A percentile compares a stretch with the other conserved stretches of the same genome.
These are phyloP conservation scores for Diaporthe batatas DNA, from an alignment of 2,329 filamentous ascomycete genomes.

Conservation along the genomic window DNA sequence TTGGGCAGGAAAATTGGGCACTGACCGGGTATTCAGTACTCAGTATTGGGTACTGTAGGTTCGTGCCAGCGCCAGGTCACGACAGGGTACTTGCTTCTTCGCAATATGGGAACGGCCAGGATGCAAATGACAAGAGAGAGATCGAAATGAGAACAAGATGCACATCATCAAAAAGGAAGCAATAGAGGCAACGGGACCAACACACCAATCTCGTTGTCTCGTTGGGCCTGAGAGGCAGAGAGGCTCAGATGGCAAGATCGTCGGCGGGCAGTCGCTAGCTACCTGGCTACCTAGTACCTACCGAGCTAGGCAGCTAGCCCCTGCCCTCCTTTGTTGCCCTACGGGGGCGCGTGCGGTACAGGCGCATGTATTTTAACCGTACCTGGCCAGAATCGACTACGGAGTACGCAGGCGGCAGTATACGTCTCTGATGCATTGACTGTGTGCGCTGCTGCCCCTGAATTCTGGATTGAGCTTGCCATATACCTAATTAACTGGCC, in stretches of 20 bases:
- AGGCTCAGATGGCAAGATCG: neutral
- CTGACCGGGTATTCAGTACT: neutral
- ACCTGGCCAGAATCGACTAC: neutral
- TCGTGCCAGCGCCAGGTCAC: neutral
- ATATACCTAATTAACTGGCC: constrained; percentile 3
- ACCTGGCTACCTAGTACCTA: too few relatives aligned
- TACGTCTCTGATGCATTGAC: neutral
- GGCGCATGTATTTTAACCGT: too few relatives aligned
- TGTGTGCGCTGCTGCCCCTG: constrained; percentile 1
- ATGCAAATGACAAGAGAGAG: constrained; percentile 13
- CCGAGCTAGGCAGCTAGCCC: neutral
- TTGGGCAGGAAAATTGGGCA: constrained; percentile 30
- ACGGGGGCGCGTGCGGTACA: constrained; percentile 2
- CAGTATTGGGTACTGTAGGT: neutral
- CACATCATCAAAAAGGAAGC: constrained; percentile 14
- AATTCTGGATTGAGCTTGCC: constrained; percentile 18
- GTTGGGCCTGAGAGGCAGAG: neutral
- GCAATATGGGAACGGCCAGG: constrained; percentile 6
- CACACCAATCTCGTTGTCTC: constrained; percentile 8
- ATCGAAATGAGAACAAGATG: constrained; percentile 25
- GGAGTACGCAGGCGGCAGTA: too few relatives aligned
- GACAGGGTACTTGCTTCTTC: constrained; percentile 19
- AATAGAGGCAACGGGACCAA: constrained; percentile 1
- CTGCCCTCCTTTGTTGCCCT: constrained; percentile 29
- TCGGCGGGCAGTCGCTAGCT: too few relatives aligned